Base-by-base conservation (phyloP, 441 rosid species). In the Sinapis alba region DNA sequence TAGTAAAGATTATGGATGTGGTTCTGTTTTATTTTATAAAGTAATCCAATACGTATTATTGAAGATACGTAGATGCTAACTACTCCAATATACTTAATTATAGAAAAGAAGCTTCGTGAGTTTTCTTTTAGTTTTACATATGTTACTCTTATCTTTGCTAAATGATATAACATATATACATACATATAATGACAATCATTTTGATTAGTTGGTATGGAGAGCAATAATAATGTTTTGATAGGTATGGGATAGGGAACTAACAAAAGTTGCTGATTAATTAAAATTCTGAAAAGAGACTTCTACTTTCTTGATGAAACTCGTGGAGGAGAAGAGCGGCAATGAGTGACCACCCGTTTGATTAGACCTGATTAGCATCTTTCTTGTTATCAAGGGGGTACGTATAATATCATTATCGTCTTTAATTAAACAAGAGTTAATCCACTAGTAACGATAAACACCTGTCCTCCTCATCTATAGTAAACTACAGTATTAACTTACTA, bases 341-440 rank as follows among this genome's bases (percentile, higher is more conserved):
- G 74, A 51, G 78, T 47, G 73, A 26, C 62, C 60, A 76, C 30
- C 13, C 71, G 60, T 71, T 59, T 65, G 76, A 71, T 71, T 65
- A 65, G 80, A 77, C 76, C 27, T 58, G 72, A 71, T 77, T 71
- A 45, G 76, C 72, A 71, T 77, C 50, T 77, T 77, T 71, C 59
- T 77, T 50, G 66, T 64, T 45, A 70, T 56, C 38, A 56, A 69
- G 23, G 23, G 15, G 38, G 20, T 27, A 56, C 30, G 28, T 69
- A 15, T 30, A 69, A 23, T 70, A 69, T 76, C 79, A 63, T 76
- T 43, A 69, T 63, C 79, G 23, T 27, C 66, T 62, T 62, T 54
- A 69, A 50, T 50, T 50, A 50, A 70, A 5, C 28, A 69, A 36
- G 41, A 69, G 21, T 30, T 15, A 58, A 56, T 4, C 38, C 45